Evolutionary conservation across 2,329 filamentous ascomycete genomes (phyloP).

Genomic region (Ophiostoma australiae): DNA sequence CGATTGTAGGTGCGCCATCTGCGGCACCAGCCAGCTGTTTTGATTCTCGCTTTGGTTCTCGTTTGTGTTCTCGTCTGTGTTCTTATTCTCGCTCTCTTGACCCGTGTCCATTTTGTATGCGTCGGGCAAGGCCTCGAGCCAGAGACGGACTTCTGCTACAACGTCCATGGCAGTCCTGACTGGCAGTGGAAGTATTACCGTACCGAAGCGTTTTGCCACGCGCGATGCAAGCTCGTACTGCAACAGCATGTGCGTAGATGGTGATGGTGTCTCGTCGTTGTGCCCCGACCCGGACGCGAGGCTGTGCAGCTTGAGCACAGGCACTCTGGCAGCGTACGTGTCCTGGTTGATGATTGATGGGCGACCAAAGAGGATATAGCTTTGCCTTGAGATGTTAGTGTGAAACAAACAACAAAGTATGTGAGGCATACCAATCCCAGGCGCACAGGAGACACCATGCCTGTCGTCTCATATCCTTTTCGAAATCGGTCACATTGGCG

Average conservation of each 20-base stretch:
- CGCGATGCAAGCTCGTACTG: slow-evolving; percentile 13
- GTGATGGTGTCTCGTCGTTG: background rate
- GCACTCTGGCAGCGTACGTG: slow-evolving; percentile 38
- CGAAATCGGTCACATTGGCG: slow-evolving; percentile 40
- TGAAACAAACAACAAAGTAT: background rate
- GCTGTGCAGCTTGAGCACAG: slow-evolving; percentile 27
- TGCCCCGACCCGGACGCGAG: background rate
- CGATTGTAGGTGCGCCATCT: background rate
- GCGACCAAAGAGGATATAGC: slow-evolving; percentile 41
- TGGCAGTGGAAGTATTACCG: background rate
- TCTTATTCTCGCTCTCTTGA: background rate
- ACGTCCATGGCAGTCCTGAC: background rate
- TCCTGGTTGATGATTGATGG: slow-evolving; percentile 42
- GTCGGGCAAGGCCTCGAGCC: background rate
- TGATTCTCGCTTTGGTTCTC: background rate
- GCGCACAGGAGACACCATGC: slow-evolving; percentile 44
- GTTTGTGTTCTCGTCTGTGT: background rate
- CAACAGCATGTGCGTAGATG: background rate
- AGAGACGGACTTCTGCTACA: background rate
- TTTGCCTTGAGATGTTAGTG: slow-evolving; percentile 32
- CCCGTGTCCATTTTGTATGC: background rate
- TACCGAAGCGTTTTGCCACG: background rate
- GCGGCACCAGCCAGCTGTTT: background rate
- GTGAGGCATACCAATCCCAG: slow-evolving; percentile 42
- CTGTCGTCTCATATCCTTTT: slow-evolving; percentile 43